Evolutionary conservation across 352 stramenopile genomes (phyloP), one percentile per base, ranked within the genome.

Genomic region (Phytophthora colocasiae): DNA sequence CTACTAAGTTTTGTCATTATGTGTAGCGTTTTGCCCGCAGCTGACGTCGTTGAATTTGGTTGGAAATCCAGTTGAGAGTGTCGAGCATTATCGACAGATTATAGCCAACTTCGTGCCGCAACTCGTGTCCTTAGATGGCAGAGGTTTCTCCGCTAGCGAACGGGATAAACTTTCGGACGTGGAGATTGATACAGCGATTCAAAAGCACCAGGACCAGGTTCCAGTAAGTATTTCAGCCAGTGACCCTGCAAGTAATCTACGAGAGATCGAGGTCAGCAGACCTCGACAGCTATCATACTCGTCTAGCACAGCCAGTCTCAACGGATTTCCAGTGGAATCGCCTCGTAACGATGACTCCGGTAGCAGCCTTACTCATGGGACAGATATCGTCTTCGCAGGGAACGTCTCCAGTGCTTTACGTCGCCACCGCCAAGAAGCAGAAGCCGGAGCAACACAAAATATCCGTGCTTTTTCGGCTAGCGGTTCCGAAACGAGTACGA

Each of bases 321-420:
- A 45, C 14, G 67, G 62, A 31, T 34, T 60, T 17, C n/a, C 51
- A 24, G 1, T 48, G 6, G 45, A 80, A 41, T 76, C 75, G 31
- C 47, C 63, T 27, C 56, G 39, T 26, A 71, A 71, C 7, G 74
- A 87, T 45, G 79, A 91, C 52, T 80, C 83, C 1, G 83, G 83
- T 17, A 96, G 87, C 48, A 86, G 81, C 10, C 69, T 97, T n/a
- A 97, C 90, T 4, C 90, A 97, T 63, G 90, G 90, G 36, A 92
- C 85, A 1, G 81, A 92, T 48, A 91, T 96, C 31, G 89, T 96
- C 2, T 95, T 97, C 71, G 89, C 90, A 2, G 90, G 90, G 41
- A 96, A 96, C 64, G 81, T 96, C n/a, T 93, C 88, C 2, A 94
- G 86, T 19, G 82, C 89, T 2, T 59, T 96, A 50, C 81, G 89